Percentiles rank a stretch among this genome's conserved stretches.
Evolutionary conservation across 192 early-diverging fungal genomes (phyloP).

Genomic region (Coemansia sp.): DNA sequence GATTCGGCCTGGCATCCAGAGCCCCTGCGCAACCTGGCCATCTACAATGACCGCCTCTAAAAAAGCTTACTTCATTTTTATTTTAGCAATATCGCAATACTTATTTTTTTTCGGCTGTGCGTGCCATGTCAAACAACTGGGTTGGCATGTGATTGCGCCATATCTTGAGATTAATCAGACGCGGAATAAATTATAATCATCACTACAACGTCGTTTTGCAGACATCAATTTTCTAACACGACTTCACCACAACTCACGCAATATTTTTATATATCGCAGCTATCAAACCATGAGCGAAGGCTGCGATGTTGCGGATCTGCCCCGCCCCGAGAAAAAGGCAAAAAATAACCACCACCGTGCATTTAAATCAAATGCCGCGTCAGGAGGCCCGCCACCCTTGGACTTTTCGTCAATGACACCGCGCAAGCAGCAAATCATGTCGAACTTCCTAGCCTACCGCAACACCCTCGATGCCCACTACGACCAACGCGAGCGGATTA

Average conservation of each 20-base stretch:
- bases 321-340: neutral
- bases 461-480: slow-evolving; percentile 47
- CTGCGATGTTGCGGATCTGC: neutral
- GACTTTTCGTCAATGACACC: slow-evolving; percentile 2
- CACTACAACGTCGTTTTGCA: no score
- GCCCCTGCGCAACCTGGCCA: slow-evolving; percentile 43
- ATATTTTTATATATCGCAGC: neutral
- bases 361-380: neutral
- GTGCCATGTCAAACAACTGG: no score
- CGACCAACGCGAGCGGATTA: slow-evolving; percentile 54
- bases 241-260: no score
- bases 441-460: slow-evolving; percentile 22
- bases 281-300: neutral
- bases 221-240: no score
- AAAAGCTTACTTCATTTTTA: slow-evolving; percentile 8
- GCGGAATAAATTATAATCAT: no score
- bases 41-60: slow-evolving; percentile 24
- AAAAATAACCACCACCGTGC: neutral
- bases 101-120: no score
- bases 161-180: no score
- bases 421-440: slow-evolving; percentile 15
- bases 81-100: neutral
- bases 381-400: neutral
- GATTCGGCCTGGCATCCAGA: slow-evolving; percentile 34
- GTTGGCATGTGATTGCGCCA: no score